Evolutionary conservation across 2,329 filamentous ascomycete species (phyloP).

Genomic region (Aspergillus sergii): DNA sequence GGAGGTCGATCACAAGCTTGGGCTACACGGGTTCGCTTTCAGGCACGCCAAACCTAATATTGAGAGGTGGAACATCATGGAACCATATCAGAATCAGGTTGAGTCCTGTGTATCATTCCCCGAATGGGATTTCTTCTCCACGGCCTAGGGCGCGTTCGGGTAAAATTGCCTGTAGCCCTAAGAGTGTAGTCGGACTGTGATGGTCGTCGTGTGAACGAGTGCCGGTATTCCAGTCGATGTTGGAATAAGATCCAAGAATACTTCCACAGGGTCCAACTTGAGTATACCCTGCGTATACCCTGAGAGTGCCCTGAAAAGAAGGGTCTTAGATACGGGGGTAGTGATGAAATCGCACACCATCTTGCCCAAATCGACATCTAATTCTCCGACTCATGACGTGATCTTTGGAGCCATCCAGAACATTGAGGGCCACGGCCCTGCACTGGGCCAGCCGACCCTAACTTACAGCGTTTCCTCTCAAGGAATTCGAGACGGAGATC

Average conservation of each 20-base stretch:
- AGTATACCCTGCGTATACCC: neutral
- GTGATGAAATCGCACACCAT: constrained; percentile 9
- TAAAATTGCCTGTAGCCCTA: neutral
- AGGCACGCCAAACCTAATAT: constrained; percentile 1
- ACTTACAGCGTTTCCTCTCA: neutral
- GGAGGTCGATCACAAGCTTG: constrained; percentile 1
- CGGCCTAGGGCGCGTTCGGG: neutral
- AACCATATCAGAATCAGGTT: neutral
- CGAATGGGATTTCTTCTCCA: neutral
- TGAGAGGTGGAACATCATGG: constrained; percentile 1
- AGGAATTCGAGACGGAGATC: neutral
- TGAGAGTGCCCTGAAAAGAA: neutral
- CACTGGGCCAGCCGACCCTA: neutral
- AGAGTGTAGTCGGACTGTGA: neutral
- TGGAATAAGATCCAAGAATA: neutral
- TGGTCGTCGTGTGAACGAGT: neutral
- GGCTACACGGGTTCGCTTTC: constrained; percentile 1
- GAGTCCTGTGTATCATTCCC: constrained; percentile 1
- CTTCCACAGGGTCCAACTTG: neutral
- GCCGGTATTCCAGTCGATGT: neutral
- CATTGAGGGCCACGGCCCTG: neutral
- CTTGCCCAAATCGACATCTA: neutral
- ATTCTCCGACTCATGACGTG: neutral
- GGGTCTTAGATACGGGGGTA: neutral
- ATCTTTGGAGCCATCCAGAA: neutral